Conservation (phyloP, 192 early-diverging fungal species). For the Phycomyces nitens region DNA sequence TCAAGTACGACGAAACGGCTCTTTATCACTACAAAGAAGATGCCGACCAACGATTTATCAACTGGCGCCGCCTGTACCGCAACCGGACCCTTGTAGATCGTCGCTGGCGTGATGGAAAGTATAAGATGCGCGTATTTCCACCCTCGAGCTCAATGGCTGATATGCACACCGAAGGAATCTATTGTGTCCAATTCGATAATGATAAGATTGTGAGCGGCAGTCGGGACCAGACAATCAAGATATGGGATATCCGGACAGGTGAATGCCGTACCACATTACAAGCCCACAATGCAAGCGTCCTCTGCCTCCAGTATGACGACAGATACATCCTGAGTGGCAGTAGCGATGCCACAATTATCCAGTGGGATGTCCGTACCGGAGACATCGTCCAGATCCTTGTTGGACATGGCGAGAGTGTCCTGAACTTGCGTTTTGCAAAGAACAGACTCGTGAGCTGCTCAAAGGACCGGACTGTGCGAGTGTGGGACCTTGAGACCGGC, state of each 20-base stretch:
- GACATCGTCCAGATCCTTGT: conserved; percentile 38
- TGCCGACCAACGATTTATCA: conserved; percentile 40
- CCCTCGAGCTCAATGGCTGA: not conserved
- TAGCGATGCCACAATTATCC: conserved; percentile 60
- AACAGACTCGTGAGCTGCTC: conserved; percentile 78
- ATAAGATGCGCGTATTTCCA: conserved; percentile 56
- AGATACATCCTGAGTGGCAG: conserved; percentile 65
- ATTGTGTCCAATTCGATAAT: conserved; percentile 76
- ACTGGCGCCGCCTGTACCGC: conserved; percentile 74
- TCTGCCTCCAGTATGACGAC: conserved; percentile 82
- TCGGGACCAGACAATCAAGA: conserved; percentile 65
- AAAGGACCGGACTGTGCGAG: conserved; percentile 75
- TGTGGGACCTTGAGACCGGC: conserved; percentile 76
- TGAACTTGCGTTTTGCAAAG: conserved; percentile 74
- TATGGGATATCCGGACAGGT: conserved; percentile 71
- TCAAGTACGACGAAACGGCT: conserved; percentile 19
- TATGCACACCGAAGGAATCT: conserved; percentile 83
- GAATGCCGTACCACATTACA: conserved; percentile 55
- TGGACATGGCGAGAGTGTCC: conserved; percentile 63
- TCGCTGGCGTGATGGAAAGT: conserved; percentile 72
- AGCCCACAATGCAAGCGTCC: conserved; percentile 75
- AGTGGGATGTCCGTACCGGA: conserved; percentile 69
- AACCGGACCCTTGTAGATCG: conserved; percentile 59
- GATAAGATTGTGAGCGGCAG: conserved; percentile 69
- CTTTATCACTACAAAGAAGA: conserved; percentile 39